phyloP scores from a whole-genome alignment of 306 rosid genomes.

The Cucumis hystrix region DNA sequence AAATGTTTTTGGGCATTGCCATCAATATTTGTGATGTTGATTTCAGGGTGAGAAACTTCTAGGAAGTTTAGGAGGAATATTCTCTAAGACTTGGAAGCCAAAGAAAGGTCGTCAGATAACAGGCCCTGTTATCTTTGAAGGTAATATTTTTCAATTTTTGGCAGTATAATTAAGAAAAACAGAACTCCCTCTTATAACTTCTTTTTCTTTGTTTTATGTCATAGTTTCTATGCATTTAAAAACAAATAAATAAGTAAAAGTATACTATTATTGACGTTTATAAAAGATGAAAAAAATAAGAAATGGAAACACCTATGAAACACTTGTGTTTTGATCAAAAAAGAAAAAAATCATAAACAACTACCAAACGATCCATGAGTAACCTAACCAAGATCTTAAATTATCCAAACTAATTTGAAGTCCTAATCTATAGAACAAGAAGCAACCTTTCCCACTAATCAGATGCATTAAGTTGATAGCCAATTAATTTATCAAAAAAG shows the following conservation, averaged over 20 bases:
- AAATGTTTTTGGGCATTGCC: constrained; percentile 8
- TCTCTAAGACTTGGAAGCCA: constrained; percentile 96
- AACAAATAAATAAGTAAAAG: too few species aligned
- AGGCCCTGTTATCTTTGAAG: constrained; percentile 69
- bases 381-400: not conserved
- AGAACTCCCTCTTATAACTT: too few species aligned
- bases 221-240: too few species aligned
- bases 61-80: constrained; percentile 91
- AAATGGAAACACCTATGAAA: too few species aligned
- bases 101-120: constrained; percentile 59
- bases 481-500: not conserved
- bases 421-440: not conserved
- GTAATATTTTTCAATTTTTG: constrained; percentile 21
- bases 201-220: too few species aligned
- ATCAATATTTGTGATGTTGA: not conserved
- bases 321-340: too few species aligned
- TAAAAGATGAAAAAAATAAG: too few species aligned
- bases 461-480: not conserved
- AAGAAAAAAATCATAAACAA: too few species aligned
- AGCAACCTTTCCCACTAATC: not conserved
- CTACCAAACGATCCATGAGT: too few species aligned
- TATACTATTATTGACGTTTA: too few species aligned
- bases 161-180: not conserved
- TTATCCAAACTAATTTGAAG: not conserved
- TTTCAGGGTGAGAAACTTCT: constrained; percentile 91